These are phyloP conservation scores for Phylloporus sp. DNA, from an alignment of 1,284 basidiomycete genomes.

Conservation along the genomic window DNA sequence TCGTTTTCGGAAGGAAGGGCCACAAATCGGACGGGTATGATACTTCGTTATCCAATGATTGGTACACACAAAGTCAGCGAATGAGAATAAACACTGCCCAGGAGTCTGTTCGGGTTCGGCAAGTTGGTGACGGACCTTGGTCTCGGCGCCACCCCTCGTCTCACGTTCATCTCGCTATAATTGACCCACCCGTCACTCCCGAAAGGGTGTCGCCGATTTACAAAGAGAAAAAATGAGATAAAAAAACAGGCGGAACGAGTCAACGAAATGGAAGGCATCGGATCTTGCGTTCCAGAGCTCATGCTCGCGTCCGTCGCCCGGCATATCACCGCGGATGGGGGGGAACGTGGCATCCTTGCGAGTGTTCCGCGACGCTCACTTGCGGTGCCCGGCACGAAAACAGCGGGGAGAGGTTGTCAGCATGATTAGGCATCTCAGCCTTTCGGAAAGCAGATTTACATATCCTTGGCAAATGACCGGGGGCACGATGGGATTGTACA, in stretches of 20 bases:
- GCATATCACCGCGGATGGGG: constrained; percentile 23
- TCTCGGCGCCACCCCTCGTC: background rate
- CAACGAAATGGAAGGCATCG: constrained; percentile 16
- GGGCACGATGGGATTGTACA: constrained; percentile 13
- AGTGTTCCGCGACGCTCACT: constrained; percentile 32
- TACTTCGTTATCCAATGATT: background rate
- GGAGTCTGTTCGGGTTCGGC: background rate
- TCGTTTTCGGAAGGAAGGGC: background rate
- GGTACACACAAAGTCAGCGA: too few relatives aligned
- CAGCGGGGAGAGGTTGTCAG: background rate
- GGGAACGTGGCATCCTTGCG: constrained; percentile 9
- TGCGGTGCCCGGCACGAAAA: constrained; percentile 15
- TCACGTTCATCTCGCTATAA: constrained; percentile 16
- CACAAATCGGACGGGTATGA: background rate
- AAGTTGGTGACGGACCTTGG: constrained; percentile 2
- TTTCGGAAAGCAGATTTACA: constrained; percentile 11
- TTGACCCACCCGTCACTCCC: background rate
- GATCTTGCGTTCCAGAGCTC: constrained; percentile 3
- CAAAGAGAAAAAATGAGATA: background rate
- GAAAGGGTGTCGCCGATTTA: constrained; percentile 5
- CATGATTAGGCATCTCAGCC: constrained; percentile 10
- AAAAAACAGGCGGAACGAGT: background rate
- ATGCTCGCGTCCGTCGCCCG: constrained; percentile 15
- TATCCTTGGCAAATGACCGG: background rate
- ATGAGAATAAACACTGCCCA: too few relatives aligned